These are phyloP conservation scores for Cercospora sp. DNA, from an alignment of 2,329 filamentous ascomycete species.

Conservation along the genomic window DNA sequence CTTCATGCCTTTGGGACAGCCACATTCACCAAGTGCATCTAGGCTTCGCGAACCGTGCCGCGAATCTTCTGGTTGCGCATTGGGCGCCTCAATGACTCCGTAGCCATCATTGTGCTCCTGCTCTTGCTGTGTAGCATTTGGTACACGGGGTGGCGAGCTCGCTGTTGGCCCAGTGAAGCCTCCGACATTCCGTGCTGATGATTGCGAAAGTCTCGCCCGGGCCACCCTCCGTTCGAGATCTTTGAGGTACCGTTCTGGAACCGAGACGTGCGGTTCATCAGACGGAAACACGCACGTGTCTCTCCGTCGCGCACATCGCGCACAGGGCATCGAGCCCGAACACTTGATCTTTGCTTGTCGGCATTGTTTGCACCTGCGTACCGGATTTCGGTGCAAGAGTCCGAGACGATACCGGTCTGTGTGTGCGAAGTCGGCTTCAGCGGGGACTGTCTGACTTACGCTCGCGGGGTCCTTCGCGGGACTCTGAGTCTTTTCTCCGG, in stretches of 20 bases:
- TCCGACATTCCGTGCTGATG: neutral
- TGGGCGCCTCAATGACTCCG: neutral
- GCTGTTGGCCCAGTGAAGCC: neutral
- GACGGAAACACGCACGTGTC: slow-evolving; percentile 43
- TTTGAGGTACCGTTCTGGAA: slow-evolving; percentile 17
- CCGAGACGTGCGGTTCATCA: slow-evolving; percentile 32
- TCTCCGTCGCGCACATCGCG: slow-evolving; percentile 48
- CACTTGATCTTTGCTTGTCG: slow-evolving; percentile 51
- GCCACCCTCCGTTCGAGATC: slow-evolving; percentile 18
- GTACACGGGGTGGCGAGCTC: neutral
- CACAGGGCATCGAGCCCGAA: slow-evolving; percentile 46
- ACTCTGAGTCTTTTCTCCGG: slow-evolving; percentile 15
- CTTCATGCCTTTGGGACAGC: neutral
- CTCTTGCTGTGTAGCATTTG: neutral
- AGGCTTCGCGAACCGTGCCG: slow-evolving; percentile 2
- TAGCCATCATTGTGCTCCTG: neutral
- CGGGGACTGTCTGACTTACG: slow-evolving; percentile 5
- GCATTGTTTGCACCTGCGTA: slow-evolving; percentile 46
- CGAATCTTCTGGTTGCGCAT: neutral
- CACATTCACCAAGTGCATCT: neutral
- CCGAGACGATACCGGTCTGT: neutral
- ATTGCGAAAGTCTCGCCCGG: neutral
- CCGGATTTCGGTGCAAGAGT: slow-evolving; percentile 1
- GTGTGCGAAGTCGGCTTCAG: neutral
- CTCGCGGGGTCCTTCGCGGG: slow-evolving; percentile 16